These are phyloP conservation scores for Cystobasidiaceae sp. DNA, from an alignment of 1,284 basidiomycete genomes.

Conservation along the genomic window DNA sequence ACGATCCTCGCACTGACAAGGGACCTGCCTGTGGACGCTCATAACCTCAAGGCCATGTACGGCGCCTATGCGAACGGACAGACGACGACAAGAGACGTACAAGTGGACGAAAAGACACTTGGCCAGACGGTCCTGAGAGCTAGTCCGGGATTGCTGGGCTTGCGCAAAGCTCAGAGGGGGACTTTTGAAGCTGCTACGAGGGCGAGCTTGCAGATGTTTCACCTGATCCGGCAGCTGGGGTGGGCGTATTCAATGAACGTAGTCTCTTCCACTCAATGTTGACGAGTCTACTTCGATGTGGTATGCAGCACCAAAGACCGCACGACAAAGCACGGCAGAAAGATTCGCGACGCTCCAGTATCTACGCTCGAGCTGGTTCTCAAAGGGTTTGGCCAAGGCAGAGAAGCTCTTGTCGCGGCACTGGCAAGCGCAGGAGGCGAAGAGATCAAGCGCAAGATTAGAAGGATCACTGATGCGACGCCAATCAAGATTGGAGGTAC, in stretches of 20 bases:
- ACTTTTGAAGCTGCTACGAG: constrained; percentile 50
- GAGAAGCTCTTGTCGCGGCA: constrained; percentile 48
- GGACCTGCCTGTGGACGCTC: neutral
- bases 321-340: constrained; percentile 26
- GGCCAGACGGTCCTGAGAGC: constrained; percentile 38
- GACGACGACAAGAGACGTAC: constrained; percentile 31
- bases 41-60: neutral
- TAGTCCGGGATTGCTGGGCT: constrained; percentile 44
- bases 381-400: constrained; percentile 49
- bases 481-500: constrained; percentile 49
- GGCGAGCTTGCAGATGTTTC: constrained; percentile 46
- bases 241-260: too few species aligned
- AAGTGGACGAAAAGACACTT: constrained; percentile 35
- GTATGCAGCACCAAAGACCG: constrained; percentile 38
- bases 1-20: constrained; percentile 48
- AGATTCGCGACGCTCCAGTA: constrained; percentile 23
- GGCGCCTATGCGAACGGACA: neutral
- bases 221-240: constrained; percentile 42
- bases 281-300: constrained; percentile 29
- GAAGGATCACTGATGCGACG: constrained; percentile 47
- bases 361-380: constrained; percentile 46
- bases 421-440: constrained; percentile 46
- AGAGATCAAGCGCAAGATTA: constrained; percentile 41
- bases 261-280: neutral
- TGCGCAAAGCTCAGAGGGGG: constrained; percentile 46